Evolutionary conservation across 345 rosid species (phyloP).

Genomic region (Salix dunnii): DNA sequence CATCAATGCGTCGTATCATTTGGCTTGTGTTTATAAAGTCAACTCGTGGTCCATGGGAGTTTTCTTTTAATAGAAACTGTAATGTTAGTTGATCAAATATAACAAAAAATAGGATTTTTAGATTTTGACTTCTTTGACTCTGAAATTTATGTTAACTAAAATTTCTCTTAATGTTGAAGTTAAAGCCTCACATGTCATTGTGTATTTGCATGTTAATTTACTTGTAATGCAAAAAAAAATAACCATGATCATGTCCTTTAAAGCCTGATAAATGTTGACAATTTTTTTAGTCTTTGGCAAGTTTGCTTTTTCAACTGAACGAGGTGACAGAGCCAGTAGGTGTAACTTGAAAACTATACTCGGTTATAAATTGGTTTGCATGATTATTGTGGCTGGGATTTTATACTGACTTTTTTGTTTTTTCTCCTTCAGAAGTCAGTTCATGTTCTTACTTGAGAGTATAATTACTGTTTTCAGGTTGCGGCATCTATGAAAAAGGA

Average conservation of each 20-base stretch:
- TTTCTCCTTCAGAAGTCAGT: not conserved
- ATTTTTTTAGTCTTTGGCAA: not conserved
- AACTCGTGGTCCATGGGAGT: not conserved
- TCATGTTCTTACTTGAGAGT: constrained; percentile 5
- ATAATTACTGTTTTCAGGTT: constrained; percentile 49
- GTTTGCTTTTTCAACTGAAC: not conserved
- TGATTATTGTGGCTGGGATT: not conserved
- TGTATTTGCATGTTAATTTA: not conserved
- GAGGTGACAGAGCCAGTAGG: not conserved
- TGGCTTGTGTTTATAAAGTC: constrained; percentile 2
- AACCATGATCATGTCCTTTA: not conserved
- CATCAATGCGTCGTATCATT: not conserved
- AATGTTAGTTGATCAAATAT: not conserved
- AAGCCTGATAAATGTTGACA: not conserved
- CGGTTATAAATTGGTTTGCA: not conserved
- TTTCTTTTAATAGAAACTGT: not conserved
- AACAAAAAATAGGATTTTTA: not conserved
- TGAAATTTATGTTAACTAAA: not conserved
- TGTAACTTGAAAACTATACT: not conserved
- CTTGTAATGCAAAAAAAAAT: no score
- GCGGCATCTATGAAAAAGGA: constrained; percentile 91
- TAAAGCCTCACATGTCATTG: not conserved
- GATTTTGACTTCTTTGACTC: not conserved
- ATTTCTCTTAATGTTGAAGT: not conserved
- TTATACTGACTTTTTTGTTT: not conserved